Evolutionary conservation across 192 early-diverging fungal genomes (phyloP), one percentile per base, ranked within the genome.

Genomic region (Rhizophagus clarus): DNA sequence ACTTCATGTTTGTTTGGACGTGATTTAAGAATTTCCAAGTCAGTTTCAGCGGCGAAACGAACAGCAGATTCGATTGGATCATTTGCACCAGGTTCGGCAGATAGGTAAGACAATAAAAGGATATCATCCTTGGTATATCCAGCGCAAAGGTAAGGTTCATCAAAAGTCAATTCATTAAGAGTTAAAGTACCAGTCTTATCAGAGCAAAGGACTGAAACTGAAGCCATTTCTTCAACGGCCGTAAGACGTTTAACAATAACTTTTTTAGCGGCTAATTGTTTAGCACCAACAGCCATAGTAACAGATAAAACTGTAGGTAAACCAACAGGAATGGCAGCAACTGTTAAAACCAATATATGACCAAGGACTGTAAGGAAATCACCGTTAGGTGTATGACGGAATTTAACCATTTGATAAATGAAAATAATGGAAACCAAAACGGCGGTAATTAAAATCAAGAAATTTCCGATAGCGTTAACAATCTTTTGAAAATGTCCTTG

Each of bases 401-500:
- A 89, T 26, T 87, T 85, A 31, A 91, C 81, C 67, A 93, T 83
- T 72, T 94, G 84, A 82, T 92, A 93, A 69, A 95, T 79, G 81
- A 96, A 90, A 81, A 97, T 92, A 76, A 98, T 92, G 34, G 92
- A 49, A 63, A 95, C 93, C 77, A 95, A 85, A 34, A 92, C 87
- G 37, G 91, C 83, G 49, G 93, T 95, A 81, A 96, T 93, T 78
- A 93, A 86, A 61, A 98, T 93, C 61, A 98, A 87, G 80, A 97
- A 97, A 87, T 97, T 96, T 28, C 97, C 97, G 79, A 98, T 97
- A 72, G 89, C 85, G 83, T 93, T 94, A 89, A 97, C 93, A 70
- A 97, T 90, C 87, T 97, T 98, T 83, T 98, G 97, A 88, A 98
- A 98, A 85, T 98, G 97, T 73, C 97, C 97, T 85, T 94, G 90